These are phyloP conservation scores for Theobroma grandiflorum DNA, from an alignment of 441 rosid species.

Conservation along the genomic window DNA sequence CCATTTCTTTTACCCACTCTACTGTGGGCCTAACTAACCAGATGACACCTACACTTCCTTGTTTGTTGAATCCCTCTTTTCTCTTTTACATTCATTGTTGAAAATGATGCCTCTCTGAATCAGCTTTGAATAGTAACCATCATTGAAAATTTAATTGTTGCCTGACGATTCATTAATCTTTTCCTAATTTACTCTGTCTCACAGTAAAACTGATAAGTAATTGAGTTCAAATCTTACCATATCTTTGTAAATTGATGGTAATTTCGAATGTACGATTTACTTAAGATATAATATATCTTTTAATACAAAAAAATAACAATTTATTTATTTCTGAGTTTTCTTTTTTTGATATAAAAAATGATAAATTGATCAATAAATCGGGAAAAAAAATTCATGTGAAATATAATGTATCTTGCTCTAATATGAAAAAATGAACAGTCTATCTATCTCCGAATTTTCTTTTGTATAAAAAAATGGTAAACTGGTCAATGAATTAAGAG, in stretches of 20 bases:
- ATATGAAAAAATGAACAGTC: too few species aligned
- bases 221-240: too few species aligned
- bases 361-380: too few species aligned
- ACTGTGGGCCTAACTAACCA: constrained; percentile 35
- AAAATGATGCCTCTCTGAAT: constrained; percentile 27
- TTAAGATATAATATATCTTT: too few species aligned
- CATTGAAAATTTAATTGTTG: not conserved
- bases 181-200: not conserved
- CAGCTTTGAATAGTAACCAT: constrained; percentile 1
- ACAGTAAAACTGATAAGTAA: not conserved
- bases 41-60: constrained; percentile 14
- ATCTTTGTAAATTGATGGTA: too few species aligned
- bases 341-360: too few species aligned
- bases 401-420: too few species aligned
- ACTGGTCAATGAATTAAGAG: not conserved
- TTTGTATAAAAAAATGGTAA: not conserved
- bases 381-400: too few species aligned
- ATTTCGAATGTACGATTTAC: too few species aligned
- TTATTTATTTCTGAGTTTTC: too few species aligned
- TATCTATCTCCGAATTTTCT: not conserved
- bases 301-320: too few species aligned
- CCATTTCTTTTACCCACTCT: not conserved
- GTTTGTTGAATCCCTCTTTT: constrained; percentile 6
- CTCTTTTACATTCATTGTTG: constrained; percentile 10
- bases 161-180: not conserved